These are phyloP conservation scores for Quercus agrifolia DNA, from an alignment of 306 rosid genomes.

Conservation along the genomic window DNA sequence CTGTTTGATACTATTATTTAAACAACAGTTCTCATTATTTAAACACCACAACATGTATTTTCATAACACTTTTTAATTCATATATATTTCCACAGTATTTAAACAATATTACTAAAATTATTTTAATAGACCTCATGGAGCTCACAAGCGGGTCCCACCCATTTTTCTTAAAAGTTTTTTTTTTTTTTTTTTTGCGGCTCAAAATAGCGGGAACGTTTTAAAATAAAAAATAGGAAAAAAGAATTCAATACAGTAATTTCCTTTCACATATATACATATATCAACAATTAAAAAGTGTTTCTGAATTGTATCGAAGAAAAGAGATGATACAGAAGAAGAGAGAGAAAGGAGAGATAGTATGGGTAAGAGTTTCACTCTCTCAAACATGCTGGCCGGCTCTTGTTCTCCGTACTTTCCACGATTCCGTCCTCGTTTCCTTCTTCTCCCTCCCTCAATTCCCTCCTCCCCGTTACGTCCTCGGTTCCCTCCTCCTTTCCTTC, in stretches of 20 bases:
- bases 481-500: slow-evolving; percentile 27
- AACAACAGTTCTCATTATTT: too few relatives aligned
- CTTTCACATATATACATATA: too few relatives aligned
- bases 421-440: slow-evolving; percentile 32
- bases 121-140: too few relatives aligned
- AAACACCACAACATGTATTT: fast-evolving
- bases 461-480: not conserved
- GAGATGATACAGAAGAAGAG: not conserved
- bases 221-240: too few relatives aligned
- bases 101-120: too few relatives aligned
- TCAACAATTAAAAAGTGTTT: too few relatives aligned
- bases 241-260: too few relatives aligned
- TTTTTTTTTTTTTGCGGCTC: too few relatives aligned
- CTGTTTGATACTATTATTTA: fast-evolving
- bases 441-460: not conserved
- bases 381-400: slow-evolving; percentile 25
- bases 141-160: too few relatives aligned
- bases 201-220: too few relatives aligned
- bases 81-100: fast-evolving
- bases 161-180: too few relatives aligned
- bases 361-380: slow-evolving; percentile 20
- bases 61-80: fast-evolving
- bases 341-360: slow-evolving; percentile 33
- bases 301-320: not conserved
- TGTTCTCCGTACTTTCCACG: slow-evolving; percentile 8